A percentile compares a stretch with the other conserved stretches of the same genome.
Evolutionary conservation across 2,329 filamentous ascomycete genomes (phyloP).

Genomic region (Trematosphaeria pertusa): DNA sequence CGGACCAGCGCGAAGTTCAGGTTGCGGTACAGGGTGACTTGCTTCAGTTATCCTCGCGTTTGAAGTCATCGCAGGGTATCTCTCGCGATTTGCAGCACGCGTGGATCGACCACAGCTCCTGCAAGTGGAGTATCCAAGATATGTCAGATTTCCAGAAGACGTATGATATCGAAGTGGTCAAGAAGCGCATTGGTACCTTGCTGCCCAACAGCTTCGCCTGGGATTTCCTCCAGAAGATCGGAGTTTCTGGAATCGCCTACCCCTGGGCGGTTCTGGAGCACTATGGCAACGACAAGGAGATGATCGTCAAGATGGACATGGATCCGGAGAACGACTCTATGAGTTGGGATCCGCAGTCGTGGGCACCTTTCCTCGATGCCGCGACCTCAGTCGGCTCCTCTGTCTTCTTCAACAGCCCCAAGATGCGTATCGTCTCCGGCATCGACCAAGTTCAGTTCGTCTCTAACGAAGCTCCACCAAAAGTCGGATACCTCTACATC

Average conservation of each 20-base stretch:
- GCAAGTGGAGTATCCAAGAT: conserved; percentile 16
- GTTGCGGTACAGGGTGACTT: conserved; percentile 41
- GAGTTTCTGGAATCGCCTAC: conserved; percentile 52
- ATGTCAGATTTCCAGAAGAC: conserved; percentile 12
- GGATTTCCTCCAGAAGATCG: conserved; percentile 49
- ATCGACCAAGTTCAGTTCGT: conserved; percentile 39
- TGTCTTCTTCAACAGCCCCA: conserved; percentile 47
- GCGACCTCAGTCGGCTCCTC: conserved; percentile 53
- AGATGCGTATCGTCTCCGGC: conserved; percentile 48
- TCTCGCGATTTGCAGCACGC: conserved; percentile 18
- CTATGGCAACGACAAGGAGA: conserved; percentile 47
- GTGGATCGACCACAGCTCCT: conserved; percentile 46
- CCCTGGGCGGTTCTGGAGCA: conserved; percentile 53
- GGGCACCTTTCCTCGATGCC: conserved; percentile 52
- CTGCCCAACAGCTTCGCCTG: conserved; percentile 45
- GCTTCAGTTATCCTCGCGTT: conserved; percentile 45
- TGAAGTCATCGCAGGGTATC: conserved; percentile 20
- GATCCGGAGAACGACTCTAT: conserved; percentile 25
- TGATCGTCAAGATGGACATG: conserved; percentile 51
- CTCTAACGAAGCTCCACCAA: conserved; percentile 31
- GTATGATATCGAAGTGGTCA: conserved; percentile 32
- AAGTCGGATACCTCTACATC: conserved; percentile 46
- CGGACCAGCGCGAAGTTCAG: conserved; percentile 46
- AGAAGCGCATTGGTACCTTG: conserved; percentile 34
- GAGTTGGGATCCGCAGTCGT: conserved; percentile 41